These are phyloP conservation scores for Suillus bovinus DNA, from an alignment of 768 basidiomycete genomes.

Conservation along the genomic window DNA sequence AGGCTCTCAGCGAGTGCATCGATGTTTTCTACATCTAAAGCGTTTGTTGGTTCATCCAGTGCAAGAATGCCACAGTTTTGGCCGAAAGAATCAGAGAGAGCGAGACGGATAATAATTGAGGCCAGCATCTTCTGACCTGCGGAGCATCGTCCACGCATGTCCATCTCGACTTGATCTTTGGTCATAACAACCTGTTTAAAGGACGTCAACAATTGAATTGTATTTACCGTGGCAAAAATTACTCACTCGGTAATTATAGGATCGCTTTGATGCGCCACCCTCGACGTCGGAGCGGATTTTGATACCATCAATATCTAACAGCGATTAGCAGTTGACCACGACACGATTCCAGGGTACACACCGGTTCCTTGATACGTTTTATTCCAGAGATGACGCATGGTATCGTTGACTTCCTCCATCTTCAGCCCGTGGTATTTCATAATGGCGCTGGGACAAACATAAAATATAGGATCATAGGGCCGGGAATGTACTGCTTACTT, in stretches of 20 bases:
- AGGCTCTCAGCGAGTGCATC: constrained; percentile 90
- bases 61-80: constrained; percentile 98
- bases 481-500: constrained; percentile 55
- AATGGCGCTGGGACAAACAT: constrained; percentile 69
- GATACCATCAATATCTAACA: constrained; percentile 93
- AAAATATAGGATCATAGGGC: constrained; percentile 9
- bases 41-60: constrained; percentile 97
- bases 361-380: constrained; percentile 99
- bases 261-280: constrained; percentile 84
- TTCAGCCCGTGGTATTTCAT: constrained; percentile 98
- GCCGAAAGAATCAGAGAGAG: constrained; percentile 95
- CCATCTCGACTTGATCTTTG: constrained; percentile 99
- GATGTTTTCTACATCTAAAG: constrained; percentile 94
- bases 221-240: constrained; percentile 10
- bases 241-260: constrained; percentile 93
- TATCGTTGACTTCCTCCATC: constrained; percentile 99
- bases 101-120: constrained; percentile 95
- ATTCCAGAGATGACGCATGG: constrained; percentile 96
- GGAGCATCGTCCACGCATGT: constrained; percentile 98
- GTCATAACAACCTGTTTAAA: constrained; percentile 89
- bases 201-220: constrained; percentile 18
- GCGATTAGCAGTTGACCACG: constrained; percentile 15
- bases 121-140: constrained; percentile 99
- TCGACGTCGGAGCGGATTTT: constrained; percentile 93
- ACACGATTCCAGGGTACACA: constrained; percentile 34